These are phyloP conservation scores for Petunia secreta DNA, from an alignment of 257 asterid species.

Conservation along the genomic window DNA sequence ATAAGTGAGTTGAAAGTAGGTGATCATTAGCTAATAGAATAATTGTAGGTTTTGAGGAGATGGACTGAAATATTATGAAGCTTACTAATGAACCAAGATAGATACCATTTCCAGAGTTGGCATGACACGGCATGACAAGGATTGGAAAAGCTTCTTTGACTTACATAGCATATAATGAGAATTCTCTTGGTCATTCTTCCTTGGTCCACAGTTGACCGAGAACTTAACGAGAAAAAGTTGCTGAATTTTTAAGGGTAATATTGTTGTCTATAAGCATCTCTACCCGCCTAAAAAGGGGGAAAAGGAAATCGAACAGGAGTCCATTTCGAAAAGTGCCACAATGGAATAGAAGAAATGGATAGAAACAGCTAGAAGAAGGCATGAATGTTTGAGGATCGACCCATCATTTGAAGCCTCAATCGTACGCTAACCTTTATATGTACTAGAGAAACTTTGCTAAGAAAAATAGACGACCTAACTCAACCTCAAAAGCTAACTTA, in stretches of 20 bases:
- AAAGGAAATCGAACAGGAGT: too few relatives aligned
- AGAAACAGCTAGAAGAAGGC: too few relatives aligned
- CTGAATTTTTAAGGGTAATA: neutral
- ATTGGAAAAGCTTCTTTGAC: neutral
- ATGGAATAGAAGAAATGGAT: too few relatives aligned
- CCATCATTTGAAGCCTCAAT: too few relatives aligned
- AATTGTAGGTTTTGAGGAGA: constrained; percentile 12
- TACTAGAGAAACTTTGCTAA: too few relatives aligned
- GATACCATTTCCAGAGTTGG: neutral
- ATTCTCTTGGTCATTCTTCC: neutral
- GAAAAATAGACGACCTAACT: too few relatives aligned
- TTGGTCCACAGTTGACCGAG: constrained; percentile 15
- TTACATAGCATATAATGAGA: neutral
- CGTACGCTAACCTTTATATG: too few relatives aligned
- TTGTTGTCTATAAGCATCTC: too few relatives aligned
- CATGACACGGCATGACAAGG: neutral
- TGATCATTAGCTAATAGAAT: neutral
- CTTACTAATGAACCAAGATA: neutral
- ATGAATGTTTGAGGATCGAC: too few relatives aligned
- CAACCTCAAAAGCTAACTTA: too few relatives aligned
- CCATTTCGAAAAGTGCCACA: too few relatives aligned
- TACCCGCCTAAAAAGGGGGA: too few relatives aligned
- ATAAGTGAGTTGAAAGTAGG: neutral
- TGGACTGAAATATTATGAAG: neutral
- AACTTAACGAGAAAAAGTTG: neutral